Percentiles rank a stretch among this genome's conserved stretches.
Evolutionary conservation across 768 basidiomycete species (phyloP).

Genomic region (Trametes coccinea): DNA sequence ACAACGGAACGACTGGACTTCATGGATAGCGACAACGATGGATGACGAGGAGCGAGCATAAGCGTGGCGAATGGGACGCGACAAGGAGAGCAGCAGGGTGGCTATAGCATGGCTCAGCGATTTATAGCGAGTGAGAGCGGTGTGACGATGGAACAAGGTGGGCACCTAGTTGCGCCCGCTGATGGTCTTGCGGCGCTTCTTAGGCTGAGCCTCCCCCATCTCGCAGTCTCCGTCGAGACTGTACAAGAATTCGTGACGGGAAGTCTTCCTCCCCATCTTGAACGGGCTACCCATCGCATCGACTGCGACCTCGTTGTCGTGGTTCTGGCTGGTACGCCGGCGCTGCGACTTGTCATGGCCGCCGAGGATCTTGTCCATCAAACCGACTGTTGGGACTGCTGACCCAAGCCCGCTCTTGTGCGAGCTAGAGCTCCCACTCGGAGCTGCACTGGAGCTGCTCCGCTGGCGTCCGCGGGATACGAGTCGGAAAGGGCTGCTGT

Average conservation of each 20-base stretch:
- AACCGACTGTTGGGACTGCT: slow-evolving; percentile 30
- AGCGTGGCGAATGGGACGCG: not conserved
- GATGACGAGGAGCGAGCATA: slow-evolving; percentile 12
- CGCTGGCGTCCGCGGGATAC: slow-evolving; percentile 4
- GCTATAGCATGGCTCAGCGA: not conserved
- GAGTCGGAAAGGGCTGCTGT: slow-evolving; percentile 5
- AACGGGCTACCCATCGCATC: slow-evolving; percentile 30
- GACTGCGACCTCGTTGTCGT: slow-evolving; percentile 25
- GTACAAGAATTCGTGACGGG: slow-evolving; percentile 22
- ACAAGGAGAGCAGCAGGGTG: too few relatives aligned
- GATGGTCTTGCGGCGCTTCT: slow-evolving; percentile 50
- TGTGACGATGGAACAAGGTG: not conserved
- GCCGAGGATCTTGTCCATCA: slow-evolving; percentile 19
- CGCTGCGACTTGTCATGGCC: slow-evolving; percentile 10
- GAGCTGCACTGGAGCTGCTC: slow-evolving; percentile 13
- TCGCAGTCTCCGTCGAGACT: slow-evolving; percentile 26
- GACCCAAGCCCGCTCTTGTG: slow-evolving; percentile 26
- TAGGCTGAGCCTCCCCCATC: slow-evolving; percentile 42
- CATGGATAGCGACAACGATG: slow-evolving; percentile 12
- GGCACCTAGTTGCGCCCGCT: slow-evolving; percentile 24
- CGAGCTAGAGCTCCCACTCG: slow-evolving; percentile 19
- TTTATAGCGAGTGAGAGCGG: not conserved
- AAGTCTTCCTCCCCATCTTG: slow-evolving; percentile 16
- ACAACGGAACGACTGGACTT: slow-evolving; percentile 16
- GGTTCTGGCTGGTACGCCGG: slow-evolving; percentile 11